These are phyloP conservation scores for Saccharum officinarum DNA, from an alignment of 176 grass and related monocot species.

Conservation along the genomic window DNA sequence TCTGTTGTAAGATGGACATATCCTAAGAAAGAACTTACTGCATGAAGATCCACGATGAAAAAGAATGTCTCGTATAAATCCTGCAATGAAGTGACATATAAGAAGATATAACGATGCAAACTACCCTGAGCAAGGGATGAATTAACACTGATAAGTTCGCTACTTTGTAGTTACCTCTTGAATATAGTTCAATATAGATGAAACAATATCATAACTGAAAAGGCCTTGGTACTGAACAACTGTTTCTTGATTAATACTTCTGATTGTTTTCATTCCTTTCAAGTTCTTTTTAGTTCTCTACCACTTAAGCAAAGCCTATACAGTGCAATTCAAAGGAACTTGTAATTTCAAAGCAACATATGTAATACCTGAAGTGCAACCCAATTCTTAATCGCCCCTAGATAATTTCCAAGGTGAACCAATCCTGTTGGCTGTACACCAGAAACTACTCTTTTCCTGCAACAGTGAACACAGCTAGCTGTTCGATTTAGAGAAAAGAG, in stretches of 20 bases:
- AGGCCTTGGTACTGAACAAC: not conserved
- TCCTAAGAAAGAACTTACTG: slow-evolving; percentile 52
- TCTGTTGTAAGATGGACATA: slow-evolving; percentile 13
- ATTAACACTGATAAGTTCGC: not conserved
- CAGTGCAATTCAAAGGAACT: slow-evolving; percentile 13
- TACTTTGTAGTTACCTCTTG: slow-evolving; percentile 19
- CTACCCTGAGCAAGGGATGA: not conserved
- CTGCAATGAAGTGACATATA: slow-evolving; percentile 51
- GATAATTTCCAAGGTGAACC: slow-evolving; percentile 97
- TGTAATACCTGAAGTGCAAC: slow-evolving; percentile 81
- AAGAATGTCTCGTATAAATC: slow-evolving; percentile 94
- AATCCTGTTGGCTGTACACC: slow-evolving; percentile 96
- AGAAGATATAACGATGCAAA: slow-evolving; percentile 7
- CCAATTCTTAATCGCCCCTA: slow-evolving; percentile 98
- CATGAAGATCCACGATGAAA: slow-evolving; percentile 98
- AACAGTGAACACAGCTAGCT: not conserved
- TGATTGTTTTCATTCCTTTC: not conserved
- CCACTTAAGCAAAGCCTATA: slow-evolving; percentile 1
- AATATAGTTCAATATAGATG: slow-evolving; percentile 10
- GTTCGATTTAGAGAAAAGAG: slow-evolving; percentile 20
- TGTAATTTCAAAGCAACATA: not conserved
- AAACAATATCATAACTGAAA: slow-evolving; percentile 15
- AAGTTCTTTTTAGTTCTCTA: not conserved
- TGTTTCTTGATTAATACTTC: not conserved
- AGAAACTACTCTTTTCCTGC: slow-evolving; percentile 98